Evolutionary conservation across 2,329 filamentous ascomycete genomes (phyloP).

Genomic region (Aureobasidium musti): DNA sequence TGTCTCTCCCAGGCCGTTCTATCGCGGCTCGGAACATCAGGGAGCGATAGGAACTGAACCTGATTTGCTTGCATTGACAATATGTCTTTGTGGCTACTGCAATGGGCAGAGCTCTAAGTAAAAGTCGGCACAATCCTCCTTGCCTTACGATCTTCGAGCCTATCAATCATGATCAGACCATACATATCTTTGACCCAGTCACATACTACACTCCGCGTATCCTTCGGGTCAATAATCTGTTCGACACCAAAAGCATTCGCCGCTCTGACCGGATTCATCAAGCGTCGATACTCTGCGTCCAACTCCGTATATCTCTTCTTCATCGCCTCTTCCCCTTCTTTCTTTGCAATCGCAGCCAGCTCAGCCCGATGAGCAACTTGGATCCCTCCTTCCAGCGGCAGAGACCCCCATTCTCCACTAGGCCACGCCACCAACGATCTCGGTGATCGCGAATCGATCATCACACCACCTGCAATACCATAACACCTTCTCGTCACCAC

Average conservation of each 20-base stretch:
- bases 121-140: constrained; percentile 9
- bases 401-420: constrained; percentile 62
- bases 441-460: constrained; percentile 64
- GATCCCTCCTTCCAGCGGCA: constrained; percentile 65
- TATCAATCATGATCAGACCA: constrained; percentile 37
- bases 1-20: no score
- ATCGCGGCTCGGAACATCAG: no score
- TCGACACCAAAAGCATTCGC: constrained; percentile 65
- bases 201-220: constrained; percentile 58
- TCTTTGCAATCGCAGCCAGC: constrained; percentile 56
- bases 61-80: no score
- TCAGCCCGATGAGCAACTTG: constrained; percentile 65
- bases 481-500: constrained; percentile 64
- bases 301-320: constrained; percentile 57
- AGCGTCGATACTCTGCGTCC: constrained; percentile 60
- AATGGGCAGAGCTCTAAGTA: neutral
- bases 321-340: constrained; percentile 51
- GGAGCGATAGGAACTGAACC: no score
- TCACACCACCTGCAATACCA: constrained; percentile 65
- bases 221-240: constrained; percentile 65
- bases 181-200: constrained; percentile 57
- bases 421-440: constrained; percentile 65
- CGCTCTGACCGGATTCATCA: constrained; percentile 66
- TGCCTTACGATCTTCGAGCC: neutral
- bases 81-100: no score